phyloP scores from a whole-genome alignment of 495 filamentous ascomycete species.

The Lentithecium fluviatile region DNA sequence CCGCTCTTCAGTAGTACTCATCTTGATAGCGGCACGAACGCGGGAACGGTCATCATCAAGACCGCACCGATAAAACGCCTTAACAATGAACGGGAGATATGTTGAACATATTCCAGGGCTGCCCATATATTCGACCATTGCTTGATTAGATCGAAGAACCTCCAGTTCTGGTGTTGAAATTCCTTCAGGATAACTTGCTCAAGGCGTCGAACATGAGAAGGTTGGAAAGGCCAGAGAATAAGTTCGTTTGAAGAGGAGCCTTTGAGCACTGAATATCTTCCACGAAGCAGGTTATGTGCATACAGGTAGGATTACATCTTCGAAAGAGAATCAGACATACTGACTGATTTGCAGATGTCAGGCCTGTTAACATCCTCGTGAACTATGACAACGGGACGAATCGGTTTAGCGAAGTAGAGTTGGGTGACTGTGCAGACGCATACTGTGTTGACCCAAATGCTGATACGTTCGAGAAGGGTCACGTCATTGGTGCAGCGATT shows the following conservation, averaged over 20 bases:
- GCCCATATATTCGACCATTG: neutral
- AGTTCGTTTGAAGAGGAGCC: neutral
- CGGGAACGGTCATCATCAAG: conserved; percentile 3
- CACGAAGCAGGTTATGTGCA: conserved; percentile 2
- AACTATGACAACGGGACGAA: conserved; percentile 40
- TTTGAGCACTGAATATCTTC: neutral
- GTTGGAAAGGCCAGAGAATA: neutral
- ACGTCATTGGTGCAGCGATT: conserved; percentile 44
- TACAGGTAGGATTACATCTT: neutral
- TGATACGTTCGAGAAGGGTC: conserved; percentile 39
- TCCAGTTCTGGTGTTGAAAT: neutral
- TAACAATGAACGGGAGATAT: conserved; percentile 2
- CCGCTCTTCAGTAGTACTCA: neutral
- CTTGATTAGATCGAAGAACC: conserved; percentile 1
- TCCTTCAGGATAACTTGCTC: conserved; percentile 3
- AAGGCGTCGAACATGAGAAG: conserved; percentile 1
- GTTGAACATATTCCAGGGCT: neutral
- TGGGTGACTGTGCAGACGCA: conserved; percentile 47
- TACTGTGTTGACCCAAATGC: conserved; percentile 41
- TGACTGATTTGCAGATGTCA: conserved; percentile 41
- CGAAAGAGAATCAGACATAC: neutral
- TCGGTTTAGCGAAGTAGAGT: conserved; percentile 45
- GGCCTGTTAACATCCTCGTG: conserved; percentile 47
- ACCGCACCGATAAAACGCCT: neutral
- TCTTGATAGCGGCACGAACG: neutral